Evolutionary conservation across 179 eudicot genomes (phyloP), one percentile per base, ranked within the genome.

Genomic region (Patellifolia procumbens): DNA sequence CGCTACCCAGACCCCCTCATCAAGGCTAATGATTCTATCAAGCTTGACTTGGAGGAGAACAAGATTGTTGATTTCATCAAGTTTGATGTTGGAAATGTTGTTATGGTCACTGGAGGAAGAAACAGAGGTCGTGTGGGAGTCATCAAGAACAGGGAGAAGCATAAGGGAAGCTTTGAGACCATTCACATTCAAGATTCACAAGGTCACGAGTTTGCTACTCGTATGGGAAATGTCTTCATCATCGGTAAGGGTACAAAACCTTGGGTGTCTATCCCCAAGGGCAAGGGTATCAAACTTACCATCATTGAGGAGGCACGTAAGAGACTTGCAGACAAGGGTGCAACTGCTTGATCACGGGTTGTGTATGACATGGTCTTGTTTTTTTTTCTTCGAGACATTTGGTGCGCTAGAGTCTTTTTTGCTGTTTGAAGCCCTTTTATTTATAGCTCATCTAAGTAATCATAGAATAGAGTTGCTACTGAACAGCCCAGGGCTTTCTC

Each of bases 71-170:
- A 89, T 6, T 89, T 89, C 81, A 82, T 89, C 79, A 89, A 89
- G 80, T 89, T 87, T 58, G 92, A 89, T 76, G 92, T 89, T 16
- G 89, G 92, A 5, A 89, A 89, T 70, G 89, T 86, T 26, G 86
- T 89, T 45, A 89, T 89, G 92, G 92, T 89, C 45, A 89, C 92
- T 19, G 90, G 89, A 49, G 90, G 92, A 68, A 82, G 92, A 49
- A 89, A 89, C 84, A 87, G 89, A 75, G 90, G 92, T 4, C 86
- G 90, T 62, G 90, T 87, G 16, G 93, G 93, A 55, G 81, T 87
- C 22, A 82, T 89, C 87, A 87, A 77, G 75, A 81, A 81, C 78
- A 81, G 84, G 65, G 84, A 77, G 28, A 73, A 78, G 65, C 83
- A 81, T 52, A 85, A 87, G 90, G 92, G 92, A 24, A 86, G 90